phyloP scores from a whole-genome alignment of 2,329 filamentous ascomycete species.

The Calonectria pseudoreteaudii region DNA sequence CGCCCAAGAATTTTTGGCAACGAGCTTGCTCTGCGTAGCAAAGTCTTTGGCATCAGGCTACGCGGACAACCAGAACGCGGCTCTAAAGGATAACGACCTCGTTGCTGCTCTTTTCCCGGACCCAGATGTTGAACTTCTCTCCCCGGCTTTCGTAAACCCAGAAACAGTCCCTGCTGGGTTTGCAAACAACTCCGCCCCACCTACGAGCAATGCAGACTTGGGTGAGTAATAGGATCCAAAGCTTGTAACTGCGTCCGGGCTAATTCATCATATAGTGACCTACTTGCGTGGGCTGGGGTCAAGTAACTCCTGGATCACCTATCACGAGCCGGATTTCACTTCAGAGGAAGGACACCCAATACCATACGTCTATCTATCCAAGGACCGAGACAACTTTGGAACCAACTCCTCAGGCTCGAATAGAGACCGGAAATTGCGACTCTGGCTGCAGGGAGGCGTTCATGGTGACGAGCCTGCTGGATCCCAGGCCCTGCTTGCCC shows the following conservation, averaged over 20 bases:
- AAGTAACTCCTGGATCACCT: not conserved
- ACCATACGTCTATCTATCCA: not conserved
- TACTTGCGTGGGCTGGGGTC: not conserved
- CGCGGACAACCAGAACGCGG: not conserved
- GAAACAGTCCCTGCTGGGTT: not conserved
- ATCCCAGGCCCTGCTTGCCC: not conserved
- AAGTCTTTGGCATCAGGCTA: not conserved
- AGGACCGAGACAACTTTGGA: not conserved
- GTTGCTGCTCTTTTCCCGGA: not conserved
- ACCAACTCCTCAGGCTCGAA: not conserved
- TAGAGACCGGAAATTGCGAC: not conserved
- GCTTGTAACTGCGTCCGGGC: not conserved
- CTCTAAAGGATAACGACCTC: not conserved
- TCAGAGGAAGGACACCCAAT: not conserved
- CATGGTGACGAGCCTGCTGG: not conserved
- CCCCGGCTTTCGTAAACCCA: not conserved
- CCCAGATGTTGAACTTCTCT: not conserved
- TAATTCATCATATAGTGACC: not conserved
- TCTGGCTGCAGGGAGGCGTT: not conserved
- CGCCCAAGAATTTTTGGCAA: not conserved
- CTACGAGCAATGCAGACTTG: not conserved
- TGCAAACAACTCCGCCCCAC: not conserved
- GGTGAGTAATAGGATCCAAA: not conserved
- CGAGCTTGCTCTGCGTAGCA: not conserved
- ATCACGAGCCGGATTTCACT: not conserved